Percentiles rank a stretch among this genome's conserved stretches.
Conservation (phyloP, 345 rosid genomes). For the Hevea brasiliensis region DNA sequence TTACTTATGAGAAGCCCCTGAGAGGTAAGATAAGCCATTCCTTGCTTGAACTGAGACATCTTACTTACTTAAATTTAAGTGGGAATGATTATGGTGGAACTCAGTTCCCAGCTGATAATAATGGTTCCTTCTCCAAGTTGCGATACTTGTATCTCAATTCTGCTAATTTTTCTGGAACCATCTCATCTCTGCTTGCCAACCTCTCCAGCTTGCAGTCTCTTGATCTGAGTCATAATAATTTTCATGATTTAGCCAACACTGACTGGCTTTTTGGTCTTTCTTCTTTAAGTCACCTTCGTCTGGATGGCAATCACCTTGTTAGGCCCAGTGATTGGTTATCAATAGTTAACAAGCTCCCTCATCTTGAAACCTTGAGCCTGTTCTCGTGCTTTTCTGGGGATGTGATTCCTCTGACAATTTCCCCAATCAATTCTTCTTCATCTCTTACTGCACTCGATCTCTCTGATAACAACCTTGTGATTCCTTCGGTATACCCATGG, state of each 20-base stretch:
- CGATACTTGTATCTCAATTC: background rate
- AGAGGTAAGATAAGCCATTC: too few relatives aligned
- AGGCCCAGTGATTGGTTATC: background rate
- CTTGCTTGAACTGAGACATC: constrained; percentile 6
- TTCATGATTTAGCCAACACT: background rate
- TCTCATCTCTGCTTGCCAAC: constrained; percentile 12
- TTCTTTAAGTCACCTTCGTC: background rate
- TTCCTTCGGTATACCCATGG: constrained; percentile 14
- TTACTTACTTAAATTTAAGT: constrained; percentile 6
- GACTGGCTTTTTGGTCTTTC: constrained; percentile 8
- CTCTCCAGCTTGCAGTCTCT: constrained; percentile 19
- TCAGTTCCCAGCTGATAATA: background rate
- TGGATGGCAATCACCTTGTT: background rate
- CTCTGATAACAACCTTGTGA: background rate
- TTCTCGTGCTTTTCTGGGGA: background rate
- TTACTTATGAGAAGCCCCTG: background rate
- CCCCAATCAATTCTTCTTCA: background rate
- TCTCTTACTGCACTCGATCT: constrained; percentile 5
- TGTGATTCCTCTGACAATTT: too few relatives aligned
- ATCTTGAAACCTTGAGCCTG: background rate
- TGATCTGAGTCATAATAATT: constrained; percentile 1
- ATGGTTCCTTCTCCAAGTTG: background rate
- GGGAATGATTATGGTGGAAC: background rate
- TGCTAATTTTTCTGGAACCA: background rate
- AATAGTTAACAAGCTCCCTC: background rate